Base-by-base conservation (phyloP, 495 filamentous ascomycete species). In the Podospora pseudocomata region DNA sequence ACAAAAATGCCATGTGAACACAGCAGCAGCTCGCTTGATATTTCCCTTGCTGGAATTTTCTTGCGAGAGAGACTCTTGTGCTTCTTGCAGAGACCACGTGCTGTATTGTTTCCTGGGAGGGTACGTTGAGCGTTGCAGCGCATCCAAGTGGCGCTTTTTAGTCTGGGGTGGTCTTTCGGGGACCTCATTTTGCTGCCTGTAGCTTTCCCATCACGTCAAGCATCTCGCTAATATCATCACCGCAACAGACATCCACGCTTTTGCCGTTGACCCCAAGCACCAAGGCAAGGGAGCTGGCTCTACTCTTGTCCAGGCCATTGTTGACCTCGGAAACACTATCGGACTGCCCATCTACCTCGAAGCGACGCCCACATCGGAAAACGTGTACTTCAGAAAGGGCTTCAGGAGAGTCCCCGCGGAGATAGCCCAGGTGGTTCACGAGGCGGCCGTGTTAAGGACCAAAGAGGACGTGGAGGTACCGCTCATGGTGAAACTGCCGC, bases 221-320 rank as follows among this genome's bases (percentile, higher is more conserved):
- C 55, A 58, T 58, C 7, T 20, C 23, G 13, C 55, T 58, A 58
- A 58, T n/a, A 58, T 2, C 39, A 16, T 49, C 39, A 23, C 26
- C 2, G 16, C 57, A 2, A 19, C 53, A 77, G 77, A 78, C 55
- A 67, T 74, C 58, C 73, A 79, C 15, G 73, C 76, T 15, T 66
- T 76, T 4, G 76, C 75, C 3, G 72, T 77, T 15, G 65, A 75
- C 27, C 77, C 77, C 4, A 66, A 67, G 18, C 74, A 81, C 62
- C 79, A 85, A 44, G 79, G 82, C 3, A 74, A 71, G 2, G 81
- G 82, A 4, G 72, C 82, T 0, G 84, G 77, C 2, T 72, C 78
- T 0, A 74, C 74, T 39, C 65, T 85, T 2, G 72, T 84, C 1
- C 69, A 78, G 63, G 82, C 79, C 76, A 81, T 81, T 5, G 65